Evolutionary conservation across 2,329 filamentous ascomycete genomes (phyloP).

Genomic region (Fusarium sp.): DNA sequence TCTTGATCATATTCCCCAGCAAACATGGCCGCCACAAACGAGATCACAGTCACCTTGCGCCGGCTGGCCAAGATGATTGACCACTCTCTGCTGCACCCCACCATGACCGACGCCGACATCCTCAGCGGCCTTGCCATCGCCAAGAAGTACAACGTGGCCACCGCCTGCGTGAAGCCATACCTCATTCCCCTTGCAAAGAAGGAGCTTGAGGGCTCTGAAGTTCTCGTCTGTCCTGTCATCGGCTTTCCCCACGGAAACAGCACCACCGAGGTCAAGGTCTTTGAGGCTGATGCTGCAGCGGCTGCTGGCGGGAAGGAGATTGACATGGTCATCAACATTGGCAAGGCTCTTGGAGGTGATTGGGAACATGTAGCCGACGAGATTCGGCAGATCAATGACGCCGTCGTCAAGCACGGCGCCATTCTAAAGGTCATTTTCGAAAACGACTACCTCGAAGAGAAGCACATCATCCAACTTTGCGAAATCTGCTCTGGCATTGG

Average conservation of each 20-base stretch:
- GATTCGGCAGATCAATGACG: slow-evolving; percentile 62
- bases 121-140: slow-evolving; percentile 60
- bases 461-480: slow-evolving; percentile 65
- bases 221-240: slow-evolving; percentile 68
- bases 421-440: slow-evolving; percentile 73
- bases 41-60: slow-evolving; percentile 55
- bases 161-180: slow-evolving; percentile 71
- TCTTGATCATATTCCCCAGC: not conserved
- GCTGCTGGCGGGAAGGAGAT: slow-evolving; percentile 64
- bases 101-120: slow-evolving; percentile 68
- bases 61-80: slow-evolving; percentile 68
- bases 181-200: slow-evolving; percentile 60
- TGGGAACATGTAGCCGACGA: slow-evolving; percentile 68
- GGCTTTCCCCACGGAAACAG: slow-evolving; percentile 72
- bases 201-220: slow-evolving; percentile 60
- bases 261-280: slow-evolving; percentile 64
- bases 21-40: not conserved
- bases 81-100: slow-evolving; percentile 71
- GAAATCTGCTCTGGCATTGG: slow-evolving; percentile 63
- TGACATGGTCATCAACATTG: slow-evolving; percentile 72
- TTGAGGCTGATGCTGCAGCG: slow-evolving; percentile 62
- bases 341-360: slow-evolving; percentile 66
- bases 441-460: slow-evolving; percentile 65
- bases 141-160: slow-evolving; percentile 61
- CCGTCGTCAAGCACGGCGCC: slow-evolving; percentile 56